These are phyloP conservation scores for Sarocladium brachiariae DNA, from an alignment of 2,329 filamentous ascomycete genomes.

Conservation along the genomic window DNA sequence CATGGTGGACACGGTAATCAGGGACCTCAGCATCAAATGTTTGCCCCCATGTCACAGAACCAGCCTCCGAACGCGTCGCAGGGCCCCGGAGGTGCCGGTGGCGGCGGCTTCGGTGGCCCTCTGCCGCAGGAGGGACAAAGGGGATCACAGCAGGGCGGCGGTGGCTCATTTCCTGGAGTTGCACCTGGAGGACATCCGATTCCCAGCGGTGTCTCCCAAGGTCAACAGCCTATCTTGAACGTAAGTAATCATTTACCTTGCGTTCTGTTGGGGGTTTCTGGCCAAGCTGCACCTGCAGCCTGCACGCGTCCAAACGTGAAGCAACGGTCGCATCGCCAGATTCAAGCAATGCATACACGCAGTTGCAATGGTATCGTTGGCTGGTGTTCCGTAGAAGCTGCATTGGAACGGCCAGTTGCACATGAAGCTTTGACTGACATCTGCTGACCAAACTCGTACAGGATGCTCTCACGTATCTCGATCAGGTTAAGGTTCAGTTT, in stretches of 20 bases:
- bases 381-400: background rate
- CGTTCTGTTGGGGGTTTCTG: no score
- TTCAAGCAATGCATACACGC: background rate
- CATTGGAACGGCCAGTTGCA: no score
- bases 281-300: background rate
- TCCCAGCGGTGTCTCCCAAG: slow-evolving; percentile 32
- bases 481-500: slow-evolving; percentile 98
- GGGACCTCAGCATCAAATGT: slow-evolving; percentile 48
- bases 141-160: slow-evolving; percentile 34
- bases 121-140: slow-evolving; percentile 49
- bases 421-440: no score
- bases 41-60: slow-evolving; percentile 45
- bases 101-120: slow-evolving; percentile 62
- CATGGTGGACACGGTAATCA: slow-evolving; percentile 43
- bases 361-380: background rate
- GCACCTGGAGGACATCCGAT: slow-evolving; percentile 30
- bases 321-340: background rate
- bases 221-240: slow-evolving; percentile 42
- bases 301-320: background rate
- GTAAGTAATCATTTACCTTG: slow-evolving; percentile 30
- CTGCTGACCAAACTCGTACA: slow-evolving; percentile 19
- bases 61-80: slow-evolving; percentile 46
- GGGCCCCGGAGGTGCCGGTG: slow-evolving; percentile 46
- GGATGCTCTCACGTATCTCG: slow-evolving; percentile 85
- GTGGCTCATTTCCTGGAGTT: slow-evolving; percentile 38